Conservation (phyloP, 2,329 filamentous ascomycete species). For the Fusarium sp. region DNA sequence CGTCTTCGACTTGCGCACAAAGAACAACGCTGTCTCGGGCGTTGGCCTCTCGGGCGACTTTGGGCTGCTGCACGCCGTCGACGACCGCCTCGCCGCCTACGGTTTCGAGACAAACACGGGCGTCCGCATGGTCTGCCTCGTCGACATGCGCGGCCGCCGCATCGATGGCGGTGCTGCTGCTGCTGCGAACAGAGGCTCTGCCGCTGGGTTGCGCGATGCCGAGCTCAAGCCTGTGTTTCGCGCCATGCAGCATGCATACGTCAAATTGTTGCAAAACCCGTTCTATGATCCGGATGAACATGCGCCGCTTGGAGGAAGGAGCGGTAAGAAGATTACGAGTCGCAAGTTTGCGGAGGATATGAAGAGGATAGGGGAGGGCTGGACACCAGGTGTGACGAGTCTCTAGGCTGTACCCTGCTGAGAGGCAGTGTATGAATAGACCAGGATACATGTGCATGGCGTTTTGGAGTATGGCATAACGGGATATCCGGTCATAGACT, state of each 20-base stretch:
- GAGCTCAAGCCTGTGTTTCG: constrained; percentile 91
- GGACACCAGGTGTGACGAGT: constrained; percentile 76
- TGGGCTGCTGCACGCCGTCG: constrained; percentile 89
- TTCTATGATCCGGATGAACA: constrained; percentile 93
- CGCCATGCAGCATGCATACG: constrained; percentile 92
- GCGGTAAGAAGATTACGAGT: constrained; percentile 79
- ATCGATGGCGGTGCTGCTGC: constrained; percentile 47
- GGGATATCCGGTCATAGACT: constrained; percentile 40
- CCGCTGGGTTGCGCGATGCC: constrained; percentile 79
- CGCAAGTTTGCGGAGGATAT: constrained; percentile 83
- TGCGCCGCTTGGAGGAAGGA: constrained; percentile 63
- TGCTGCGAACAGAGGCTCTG: constrained; percentile 47
- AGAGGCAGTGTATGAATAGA: constrained; percentile 24
- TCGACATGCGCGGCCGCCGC: constrained; percentile 84
- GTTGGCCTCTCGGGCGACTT: constrained; percentile 78
- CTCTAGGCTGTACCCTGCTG: constrained; percentile 58
- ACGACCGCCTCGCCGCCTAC: constrained; percentile 92
- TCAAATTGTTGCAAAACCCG: constrained; percentile 87
- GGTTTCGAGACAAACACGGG: constrained; percentile 97
- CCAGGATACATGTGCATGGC: constrained; percentile 40
- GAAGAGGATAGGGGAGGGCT: constrained; percentile 82
- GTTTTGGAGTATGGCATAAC: constrained; percentile 42
- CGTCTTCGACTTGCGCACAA: constrained; percentile 87
- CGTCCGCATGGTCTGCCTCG: constrained; percentile 86
- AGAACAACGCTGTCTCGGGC: constrained; percentile 65